Percentiles rank a stretch among this genome's conserved stretches.
These are phyloP conservation scores for Claviceps fusiformis DNA, from an alignment of 2,329 filamentous ascomycete genomes.

Conservation along the genomic window DNA sequence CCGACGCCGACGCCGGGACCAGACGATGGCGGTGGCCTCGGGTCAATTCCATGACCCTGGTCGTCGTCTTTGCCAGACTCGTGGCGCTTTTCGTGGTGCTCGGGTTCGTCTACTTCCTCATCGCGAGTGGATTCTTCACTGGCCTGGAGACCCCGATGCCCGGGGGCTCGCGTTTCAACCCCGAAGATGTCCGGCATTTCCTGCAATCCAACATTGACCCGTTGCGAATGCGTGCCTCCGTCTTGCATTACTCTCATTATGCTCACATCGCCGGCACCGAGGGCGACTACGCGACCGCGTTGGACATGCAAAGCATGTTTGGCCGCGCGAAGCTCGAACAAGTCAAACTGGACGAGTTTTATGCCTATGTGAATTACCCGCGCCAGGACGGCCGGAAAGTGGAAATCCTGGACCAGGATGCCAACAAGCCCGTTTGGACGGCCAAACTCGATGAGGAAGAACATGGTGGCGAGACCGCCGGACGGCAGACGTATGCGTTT, in stretches of 20 bases:
- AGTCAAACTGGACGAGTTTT: slow-evolving; percentile 63
- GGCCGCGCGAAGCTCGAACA: slow-evolving; percentile 58
- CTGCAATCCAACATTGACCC: slow-evolving; percentile 62
- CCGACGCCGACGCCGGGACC: slow-evolving; percentile 12
- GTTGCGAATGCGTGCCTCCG: slow-evolving; percentile 54
- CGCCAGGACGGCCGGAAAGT: slow-evolving; percentile 63
- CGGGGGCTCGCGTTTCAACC: slow-evolving; percentile 59
- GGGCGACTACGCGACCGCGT: slow-evolving; percentile 74
- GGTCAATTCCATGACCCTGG: slow-evolving; percentile 27
- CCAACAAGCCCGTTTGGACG: slow-evolving; percentile 52
- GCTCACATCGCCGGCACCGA: slow-evolving; percentile 91
- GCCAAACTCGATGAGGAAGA: slow-evolving; percentile 72
- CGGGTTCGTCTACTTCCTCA: slow-evolving; percentile 68
- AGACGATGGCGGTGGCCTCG: slow-evolving; percentile 20
- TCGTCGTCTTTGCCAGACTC: slow-evolving; percentile 58
- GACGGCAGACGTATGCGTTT: slow-evolving; percentile 63
- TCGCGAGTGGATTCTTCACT: slow-evolving; percentile 72
- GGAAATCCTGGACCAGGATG: slow-evolving; percentile 60
- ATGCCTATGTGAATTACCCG: slow-evolving; percentile 89
- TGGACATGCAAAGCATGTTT: slow-evolving; percentile 74
- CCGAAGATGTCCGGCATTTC: slow-evolving; percentile 66
- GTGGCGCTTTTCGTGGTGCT: slow-evolving; percentile 64
- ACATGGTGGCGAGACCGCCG: slow-evolving; percentile 45
- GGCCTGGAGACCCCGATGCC: slow-evolving; percentile 47
- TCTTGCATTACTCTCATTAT: slow-evolving; percentile 67